These are phyloP conservation scores for Thraustochytrium striatum DNA, from an alignment of 352 stramenopile genomes.

Conservation along the genomic window DNA sequence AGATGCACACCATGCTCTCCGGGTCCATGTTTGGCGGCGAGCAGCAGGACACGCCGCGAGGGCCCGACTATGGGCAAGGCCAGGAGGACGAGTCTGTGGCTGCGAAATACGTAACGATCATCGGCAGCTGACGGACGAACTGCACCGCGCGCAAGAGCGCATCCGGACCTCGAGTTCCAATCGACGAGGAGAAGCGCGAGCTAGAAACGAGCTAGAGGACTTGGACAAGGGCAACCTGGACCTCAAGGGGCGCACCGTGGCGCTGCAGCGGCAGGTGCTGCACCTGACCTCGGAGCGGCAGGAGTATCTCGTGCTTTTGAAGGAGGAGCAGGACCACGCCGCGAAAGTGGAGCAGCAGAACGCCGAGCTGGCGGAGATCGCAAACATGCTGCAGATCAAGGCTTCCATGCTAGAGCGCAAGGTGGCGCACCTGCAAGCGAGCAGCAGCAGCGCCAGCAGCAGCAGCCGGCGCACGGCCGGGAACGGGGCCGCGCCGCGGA, in stretches of 20 bases:
- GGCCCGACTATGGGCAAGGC: neutral
- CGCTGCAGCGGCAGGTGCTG: constrained; percentile 38
- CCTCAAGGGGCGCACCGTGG: constrained; percentile 30
- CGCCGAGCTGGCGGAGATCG: constrained; percentile 26
- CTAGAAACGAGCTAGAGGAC: constrained; percentile 31
- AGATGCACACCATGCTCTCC: neutral
- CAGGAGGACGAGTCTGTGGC: neutral
- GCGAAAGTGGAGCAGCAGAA: neutral
- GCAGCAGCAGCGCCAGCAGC: neutral
- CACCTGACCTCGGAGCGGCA: constrained; percentile 25
- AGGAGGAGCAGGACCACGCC: neutral
- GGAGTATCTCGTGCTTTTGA: constrained; percentile 12
- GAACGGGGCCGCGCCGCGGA: neutral
- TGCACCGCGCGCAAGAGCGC: constrained; percentile 18
- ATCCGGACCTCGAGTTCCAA: constrained; percentile 21
- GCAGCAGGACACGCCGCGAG: neutral
- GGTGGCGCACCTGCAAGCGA: neutral
- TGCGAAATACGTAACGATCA: constrained; percentile 33
- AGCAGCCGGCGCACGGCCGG: neutral
- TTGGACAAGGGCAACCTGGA: constrained; percentile 41
- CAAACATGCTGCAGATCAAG: constrained; percentile 33
- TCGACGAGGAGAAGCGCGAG: constrained; percentile 23
- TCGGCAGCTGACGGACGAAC: constrained; percentile 32
- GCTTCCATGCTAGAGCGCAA: neutral
- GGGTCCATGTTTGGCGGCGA: neutral